phyloP scores from a whole-genome alignment of 1,139 yeast genomes.

The Geotrichum cucujoidarum region DNA sequence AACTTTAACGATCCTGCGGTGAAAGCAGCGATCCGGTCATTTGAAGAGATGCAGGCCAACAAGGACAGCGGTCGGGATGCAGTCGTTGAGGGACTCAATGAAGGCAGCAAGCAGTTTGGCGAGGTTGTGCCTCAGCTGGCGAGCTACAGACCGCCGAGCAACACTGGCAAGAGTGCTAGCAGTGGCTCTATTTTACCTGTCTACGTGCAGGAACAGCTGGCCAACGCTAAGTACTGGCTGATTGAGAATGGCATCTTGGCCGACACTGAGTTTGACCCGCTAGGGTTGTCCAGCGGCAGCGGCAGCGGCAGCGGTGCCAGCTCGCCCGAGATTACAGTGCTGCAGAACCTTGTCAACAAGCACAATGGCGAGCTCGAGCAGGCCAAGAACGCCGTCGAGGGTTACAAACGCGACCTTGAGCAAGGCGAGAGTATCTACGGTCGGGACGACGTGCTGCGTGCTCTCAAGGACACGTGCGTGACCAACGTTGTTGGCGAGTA shows the following conservation, averaged over 20 bases:
- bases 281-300: constrained; percentile 3
- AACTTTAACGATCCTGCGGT: constrained; percentile 89
- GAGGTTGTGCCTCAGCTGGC: neutral
- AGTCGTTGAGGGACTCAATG: neutral
- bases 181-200: neutral
- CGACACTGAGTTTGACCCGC: constrained; percentile 8
- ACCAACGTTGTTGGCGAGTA: constrained; percentile 58
- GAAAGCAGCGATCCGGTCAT: constrained; percentile 60
- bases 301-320: constrained; percentile 2
- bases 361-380: constrained; percentile 27
- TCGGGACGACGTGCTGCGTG: constrained; percentile 57
- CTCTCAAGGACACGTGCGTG: constrained; percentile 50
- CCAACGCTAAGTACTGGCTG: constrained; percentile 23
- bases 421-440: constrained; percentile 43
- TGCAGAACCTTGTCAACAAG: constrained; percentile 30
- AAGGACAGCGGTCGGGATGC: neutral
- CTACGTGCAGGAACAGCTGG: constrained; percentile 4
- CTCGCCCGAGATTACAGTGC: constrained; percentile 22
- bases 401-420: constrained; percentile 22
- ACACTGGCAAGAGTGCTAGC: neutral
- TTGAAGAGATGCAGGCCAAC: constrained; percentile 38
- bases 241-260: constrained; percentile 30
- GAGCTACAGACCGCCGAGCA: neutral
- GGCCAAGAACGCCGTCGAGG: constrained; percentile 26
- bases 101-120: neutral